These are phyloP conservation scores for Mesembryanthemum crystallinum DNA, from an alignment of 148 eudicot genomes.

Conservation along the genomic window DNA sequence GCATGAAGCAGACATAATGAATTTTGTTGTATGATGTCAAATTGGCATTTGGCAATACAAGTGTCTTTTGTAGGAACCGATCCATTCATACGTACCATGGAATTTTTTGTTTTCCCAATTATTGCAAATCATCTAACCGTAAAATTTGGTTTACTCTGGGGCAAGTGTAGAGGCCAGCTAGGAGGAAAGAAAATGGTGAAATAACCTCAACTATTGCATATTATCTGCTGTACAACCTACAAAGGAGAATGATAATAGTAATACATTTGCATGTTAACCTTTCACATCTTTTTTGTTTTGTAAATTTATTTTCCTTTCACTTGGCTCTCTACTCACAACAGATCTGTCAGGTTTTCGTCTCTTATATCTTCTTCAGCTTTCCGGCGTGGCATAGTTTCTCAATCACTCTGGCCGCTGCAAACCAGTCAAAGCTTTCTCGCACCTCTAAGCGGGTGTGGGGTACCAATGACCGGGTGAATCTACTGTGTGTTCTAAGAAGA, in stretches of 20 bases:
- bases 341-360: conserved; percentile 40
- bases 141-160: background rate
- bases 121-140: background rate
- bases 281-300: background rate
- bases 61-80: background rate
- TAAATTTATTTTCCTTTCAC: background rate
- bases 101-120: background rate
- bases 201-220: background rate
- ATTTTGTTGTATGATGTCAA: background rate
- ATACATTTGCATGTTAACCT: background rate
- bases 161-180: background rate
- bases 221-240: background rate
- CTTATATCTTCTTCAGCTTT: conserved; percentile 32
- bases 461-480: conserved; percentile 49
- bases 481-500: conserved; percentile 64
- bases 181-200: background rate
- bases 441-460: conserved; percentile 92
- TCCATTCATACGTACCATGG: background rate
- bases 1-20: background rate
- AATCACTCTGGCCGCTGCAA: conserved; percentile 96
- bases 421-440: conserved; percentile 62
- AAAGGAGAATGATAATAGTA: background rate
- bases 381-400: conserved; percentile 39
- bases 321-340: background rate
- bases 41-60: background rate